Evolutionary conservation across 1,139 yeast genomes (phyloP), one percentile per base, ranked within the genome.

Genomic region (Yamadazyma epiphylla): DNA sequence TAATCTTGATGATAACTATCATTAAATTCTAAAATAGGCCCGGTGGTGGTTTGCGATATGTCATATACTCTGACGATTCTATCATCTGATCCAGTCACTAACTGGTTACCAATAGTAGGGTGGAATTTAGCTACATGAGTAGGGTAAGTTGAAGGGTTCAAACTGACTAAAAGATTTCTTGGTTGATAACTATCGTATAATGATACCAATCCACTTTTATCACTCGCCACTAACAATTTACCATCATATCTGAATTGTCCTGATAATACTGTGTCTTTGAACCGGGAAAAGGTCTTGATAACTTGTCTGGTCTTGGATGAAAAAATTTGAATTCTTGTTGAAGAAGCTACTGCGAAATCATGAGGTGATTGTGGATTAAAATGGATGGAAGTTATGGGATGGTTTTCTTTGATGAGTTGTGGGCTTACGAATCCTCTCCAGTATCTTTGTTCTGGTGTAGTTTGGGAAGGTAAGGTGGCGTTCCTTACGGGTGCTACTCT

Each of bases 81-180:
- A 59, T 91, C 98, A 58, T 91, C 98, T 4, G 95, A 83, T 5
- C 95, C 96, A 3, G 96, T 84, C 15, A 88, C 66, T 37, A 91
- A 59, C 37, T 84, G 83, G 27, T 86, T 77, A 12, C 80, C 74
- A 25, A 77, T 65, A 4, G 80, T 64, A 8, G 94, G 88, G 46
- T 86, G 91, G 59, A 87, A 91, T 53, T 85, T 87, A n/a, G 96
- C 88, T 16, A 89, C 95, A 50, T 86, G 96, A 0, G 95, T 84
- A 8, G 97, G 89, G 55, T 86, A 88, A 13, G 80, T 64, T 1
- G 94, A 80, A 3, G 96, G 95, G 35, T 75, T 74, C 28, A 91
- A 66, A 21, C 94, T 80, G 25, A 89, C 86, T 35, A 91, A 66
- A 25, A 88, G 67, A 15, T 86, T 79, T 46, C 95, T 70, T 20